A percentile compares a stretch with the other conserved stretches of the same genome.
Conservation (phyloP, 495 filamentous ascomycete species). For the Paragyromitra xinjiangensis region DNA sequence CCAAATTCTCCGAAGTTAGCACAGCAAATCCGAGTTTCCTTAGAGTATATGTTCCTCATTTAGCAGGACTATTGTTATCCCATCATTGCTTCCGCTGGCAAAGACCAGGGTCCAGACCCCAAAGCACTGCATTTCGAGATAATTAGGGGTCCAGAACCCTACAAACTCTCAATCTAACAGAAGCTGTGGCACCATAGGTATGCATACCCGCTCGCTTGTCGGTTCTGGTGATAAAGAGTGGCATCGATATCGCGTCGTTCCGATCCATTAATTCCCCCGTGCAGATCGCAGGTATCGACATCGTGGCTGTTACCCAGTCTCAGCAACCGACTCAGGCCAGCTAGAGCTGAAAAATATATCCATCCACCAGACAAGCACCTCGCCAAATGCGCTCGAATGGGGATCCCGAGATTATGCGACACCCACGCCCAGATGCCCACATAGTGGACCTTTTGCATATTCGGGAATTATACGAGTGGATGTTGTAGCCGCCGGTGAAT, state of each 20-base stretch:
- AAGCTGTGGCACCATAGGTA: constrained; percentile 34
- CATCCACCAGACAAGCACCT: constrained; percentile 23
- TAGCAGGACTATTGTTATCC: constrained; percentile 8
- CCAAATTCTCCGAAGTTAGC: constrained; percentile 29
- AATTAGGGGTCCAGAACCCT: constrained; percentile 13
- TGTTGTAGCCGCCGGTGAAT: constrained; percentile 43
- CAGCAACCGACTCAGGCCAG: constrained; percentile 30
- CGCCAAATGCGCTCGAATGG: constrained; percentile 43
- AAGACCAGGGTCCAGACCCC: constrained; percentile 27
- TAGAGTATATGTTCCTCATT: constrained; percentile 17
- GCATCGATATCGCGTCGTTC: constrained; percentile 38
- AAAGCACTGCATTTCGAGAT: constrained; percentile 18
- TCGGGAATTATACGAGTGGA: constrained; percentile 43
- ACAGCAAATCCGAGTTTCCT: constrained; percentile 12
- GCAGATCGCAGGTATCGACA: constrained; percentile 41
- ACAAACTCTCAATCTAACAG: constrained; percentile 15
- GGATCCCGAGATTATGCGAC: constrained; percentile 51
- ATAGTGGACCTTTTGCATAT: constrained; percentile 38
- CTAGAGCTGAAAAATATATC: constrained; percentile 39
- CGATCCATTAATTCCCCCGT: constrained; percentile 37
- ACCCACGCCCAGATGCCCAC: constrained; percentile 30
- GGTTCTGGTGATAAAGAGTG: constrained; percentile 31
- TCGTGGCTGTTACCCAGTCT: constrained; percentile 42
- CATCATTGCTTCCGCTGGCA: constrained; percentile 22
- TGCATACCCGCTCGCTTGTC: constrained; percentile 47